Evolutionary conservation across 441 rosid species (phyloP), one percentile per base, ranked within the genome.

Genomic region (Bocquillonia castaneifolia): DNA sequence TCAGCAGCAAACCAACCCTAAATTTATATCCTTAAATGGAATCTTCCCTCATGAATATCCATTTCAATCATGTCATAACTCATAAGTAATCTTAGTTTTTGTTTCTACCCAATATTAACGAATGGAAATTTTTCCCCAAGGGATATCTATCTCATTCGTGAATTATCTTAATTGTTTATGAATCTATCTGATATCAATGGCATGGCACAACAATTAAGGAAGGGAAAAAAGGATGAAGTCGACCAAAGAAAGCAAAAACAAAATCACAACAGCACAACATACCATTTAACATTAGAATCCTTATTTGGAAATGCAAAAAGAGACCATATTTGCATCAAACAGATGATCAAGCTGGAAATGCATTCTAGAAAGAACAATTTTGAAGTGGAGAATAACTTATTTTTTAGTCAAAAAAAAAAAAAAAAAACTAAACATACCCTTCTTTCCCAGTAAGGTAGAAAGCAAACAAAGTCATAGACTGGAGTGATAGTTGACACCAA

Each of bases 391-490:
- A n/a, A 20, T n/a, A 14, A 63, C 8, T 42, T 14, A 15, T 29
- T 20, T 5, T 20, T n/a, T 15, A 10, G 2, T 14, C 14, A 7
- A 6, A 20, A 22, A 18, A 15, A 10, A 31, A 37, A 4, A 54
- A 73, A 1, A 17, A 58, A 60, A 57, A 12, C 18, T 45, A 8
- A 67, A 70, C 80, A 69, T 81, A 88, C 97, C 90, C 90, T 73
- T 88, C 92, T 83, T 80, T 92, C 96, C 96, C 97, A 89, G 76
- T 79, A 89, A 67, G 96, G 96, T 69, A 72, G 89, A 82, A 89
- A 91, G 85, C 97, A 89, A n/a, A 91, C 96, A 50, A 91, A 91
- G 72, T 91, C 97, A 73, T 89, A 91, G 69, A 91, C 94, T 0
- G 94, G 90, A 74, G 84, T 67, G 42, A 92, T 86, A 28, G 96